A percentile compares a stretch with the other conserved stretches of the same genome.
Conservation (phyloP, 768 basidiomycete species). For the Leucogyrophana mollusca region DNA sequence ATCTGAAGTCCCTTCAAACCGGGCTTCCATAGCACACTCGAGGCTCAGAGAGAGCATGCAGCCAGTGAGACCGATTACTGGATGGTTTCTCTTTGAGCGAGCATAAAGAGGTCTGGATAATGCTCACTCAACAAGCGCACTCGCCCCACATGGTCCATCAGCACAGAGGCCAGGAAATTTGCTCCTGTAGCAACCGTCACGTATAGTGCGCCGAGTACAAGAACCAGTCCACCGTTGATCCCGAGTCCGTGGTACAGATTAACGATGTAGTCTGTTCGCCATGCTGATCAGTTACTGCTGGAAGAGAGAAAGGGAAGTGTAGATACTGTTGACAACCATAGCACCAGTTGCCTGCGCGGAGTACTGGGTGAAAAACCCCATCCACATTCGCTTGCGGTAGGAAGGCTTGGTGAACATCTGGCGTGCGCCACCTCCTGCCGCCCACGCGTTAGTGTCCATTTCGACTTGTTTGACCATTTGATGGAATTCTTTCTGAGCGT, state of each 20-base stretch:
- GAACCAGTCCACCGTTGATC: not conserved
- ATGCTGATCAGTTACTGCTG: not conserved
- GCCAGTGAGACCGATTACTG: slow-evolving; percentile 1
- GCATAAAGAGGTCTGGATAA: not conserved
- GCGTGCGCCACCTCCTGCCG: slow-evolving; percentile 1
- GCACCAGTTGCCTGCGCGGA: slow-evolving; percentile 1
- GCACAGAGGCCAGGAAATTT: not conserved
- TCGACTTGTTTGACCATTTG: slow-evolving; percentile 8
- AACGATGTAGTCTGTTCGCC: slow-evolving; percentile 1
- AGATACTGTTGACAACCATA: not conserved
- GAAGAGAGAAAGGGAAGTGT: not conserved
- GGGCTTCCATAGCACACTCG: not conserved
- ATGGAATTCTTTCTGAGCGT: slow-evolving; percentile 2
- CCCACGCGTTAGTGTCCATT: slow-evolving; percentile 4
- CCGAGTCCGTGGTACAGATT: not conserved
- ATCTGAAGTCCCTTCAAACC: not conserved
- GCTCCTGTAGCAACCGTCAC: not conserved
- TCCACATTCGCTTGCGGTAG: slow-evolving; percentile 7
- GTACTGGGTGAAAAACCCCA: slow-evolving; percentile 1
- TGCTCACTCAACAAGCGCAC: not conserved
- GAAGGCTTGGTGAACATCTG: slow-evolving; percentile 7
- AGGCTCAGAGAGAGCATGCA: not conserved
- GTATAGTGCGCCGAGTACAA: slow-evolving; percentile 1
- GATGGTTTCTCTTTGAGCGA: not conserved
- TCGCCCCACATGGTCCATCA: not conserved